Evolutionary conservation across 768 basidiomycete genomes (phyloP).

Genomic region (Tulasnella sp.): DNA sequence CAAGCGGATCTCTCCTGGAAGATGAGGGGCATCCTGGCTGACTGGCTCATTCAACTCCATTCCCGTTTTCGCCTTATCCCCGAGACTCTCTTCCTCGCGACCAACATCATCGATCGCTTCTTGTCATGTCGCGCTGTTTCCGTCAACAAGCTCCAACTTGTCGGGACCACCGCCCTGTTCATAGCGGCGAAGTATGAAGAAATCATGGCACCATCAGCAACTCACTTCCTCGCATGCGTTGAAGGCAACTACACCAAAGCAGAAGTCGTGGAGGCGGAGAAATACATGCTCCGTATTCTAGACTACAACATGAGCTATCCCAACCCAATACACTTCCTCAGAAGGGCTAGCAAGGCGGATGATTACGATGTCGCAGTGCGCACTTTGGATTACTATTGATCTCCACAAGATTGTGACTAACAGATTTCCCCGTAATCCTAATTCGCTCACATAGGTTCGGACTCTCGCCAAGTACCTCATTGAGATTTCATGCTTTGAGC

Average conservation of each 20-base stretch:
- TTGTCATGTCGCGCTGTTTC: constrained; percentile 61
- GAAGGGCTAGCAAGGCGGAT: constrained; percentile 88
- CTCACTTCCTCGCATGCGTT: constrained; percentile 67
- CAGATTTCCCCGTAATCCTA: not conserved
- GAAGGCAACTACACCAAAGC: constrained; percentile 65
- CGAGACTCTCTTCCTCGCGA: constrained; percentile 82
- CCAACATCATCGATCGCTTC: constrained; percentile 71
- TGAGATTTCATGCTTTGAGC: constrained; percentile 76
- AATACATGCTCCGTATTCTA: constrained; percentile 75
- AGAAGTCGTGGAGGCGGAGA: constrained; percentile 82
- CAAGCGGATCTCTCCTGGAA: constrained; percentile 82
- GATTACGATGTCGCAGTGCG: constrained; percentile 54
- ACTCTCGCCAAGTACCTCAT: constrained; percentile 87
- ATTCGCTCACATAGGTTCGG: constrained; percentile 40
- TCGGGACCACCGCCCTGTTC: constrained; percentile 81
- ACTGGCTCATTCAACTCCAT: constrained; percentile 92
- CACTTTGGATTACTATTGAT: too few relatives aligned
- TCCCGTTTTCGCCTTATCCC: constrained; percentile 73
- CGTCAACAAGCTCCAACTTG: constrained; percentile 76
- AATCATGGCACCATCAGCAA: constrained; percentile 74
- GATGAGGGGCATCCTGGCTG: constrained; percentile 79
- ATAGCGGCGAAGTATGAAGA: constrained; percentile 89
- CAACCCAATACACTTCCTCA: constrained; percentile 80
- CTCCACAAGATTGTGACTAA: not conserved
- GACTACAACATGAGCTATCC: constrained; percentile 81